Base-by-base conservation (phyloP, 306 rosid genomes). In the Trichosanthes truncata region DNA sequence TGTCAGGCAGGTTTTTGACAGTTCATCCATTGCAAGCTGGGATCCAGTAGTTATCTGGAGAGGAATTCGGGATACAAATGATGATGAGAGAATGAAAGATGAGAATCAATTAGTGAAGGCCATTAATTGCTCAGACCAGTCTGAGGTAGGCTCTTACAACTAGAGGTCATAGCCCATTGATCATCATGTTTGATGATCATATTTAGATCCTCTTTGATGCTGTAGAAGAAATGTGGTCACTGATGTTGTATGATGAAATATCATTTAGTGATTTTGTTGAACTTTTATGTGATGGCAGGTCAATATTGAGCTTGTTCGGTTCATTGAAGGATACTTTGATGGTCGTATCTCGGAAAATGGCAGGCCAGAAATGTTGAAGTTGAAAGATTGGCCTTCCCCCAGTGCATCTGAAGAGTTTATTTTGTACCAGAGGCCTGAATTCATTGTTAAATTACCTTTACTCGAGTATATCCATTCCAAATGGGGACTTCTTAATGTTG, bases 401-500 rank as follows among this genome's bases (percentile, higher is more conserved):
- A 87, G 91, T 71, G 97, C 97, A 65, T 90, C 97, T 72, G 99
- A 96, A 90, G 97, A 96, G 82, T 96, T 96, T 82, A 88, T 93
- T 56, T 83, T 93, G 89, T 93, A 91, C 81, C 98, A 91, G 87
- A 91, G 99, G 86, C 98, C 99, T 71, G 98, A 96, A 38, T 93
- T 90, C 84, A 93, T 96, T 87, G 88, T 95, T 85, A 96, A 93
- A 89, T 86, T 96, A 80, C 98, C 98, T 82, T 89, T 95, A 65
- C 94, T 95, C 43, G 93, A 96, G 91, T 96, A 91, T 83, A 93
- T 96, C 77, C 99, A 93, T 92, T 91, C 97, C 62, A 93, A 93
- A 85, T 93, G 97, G 97, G 99, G 99, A 87, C 93, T 96, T 89
- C 93, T 96, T 48, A 96, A 96, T 84, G 99, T 96, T 88, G 97